Evolutionary conservation across 208 protist genomes (phyloP).

Genomic region (Leishmania lainsoni): DNA sequence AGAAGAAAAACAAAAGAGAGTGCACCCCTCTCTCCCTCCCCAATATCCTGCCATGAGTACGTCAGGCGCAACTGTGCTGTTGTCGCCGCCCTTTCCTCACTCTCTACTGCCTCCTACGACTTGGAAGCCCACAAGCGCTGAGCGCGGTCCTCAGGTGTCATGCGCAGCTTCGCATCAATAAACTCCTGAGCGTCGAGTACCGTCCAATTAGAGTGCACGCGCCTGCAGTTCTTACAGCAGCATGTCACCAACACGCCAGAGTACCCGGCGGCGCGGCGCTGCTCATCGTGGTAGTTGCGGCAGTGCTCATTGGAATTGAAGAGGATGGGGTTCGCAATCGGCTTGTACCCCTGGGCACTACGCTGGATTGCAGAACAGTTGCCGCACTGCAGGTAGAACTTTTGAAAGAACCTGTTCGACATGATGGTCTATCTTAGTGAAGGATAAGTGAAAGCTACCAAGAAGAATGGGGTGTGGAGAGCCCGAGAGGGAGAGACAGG

Average conservation of each 20-base stretch:
- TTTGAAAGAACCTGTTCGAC: constrained; percentile 85
- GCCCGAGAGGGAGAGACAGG: no score
- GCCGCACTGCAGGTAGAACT: constrained; percentile 78
- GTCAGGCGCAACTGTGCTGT: neutral
- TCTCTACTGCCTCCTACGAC: neutral
- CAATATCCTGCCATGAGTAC: neutral
- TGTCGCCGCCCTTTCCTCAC: neutral
- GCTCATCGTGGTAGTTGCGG: constrained; percentile 78
- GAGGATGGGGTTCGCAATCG: constrained; percentile 87
- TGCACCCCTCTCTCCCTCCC: neutral
- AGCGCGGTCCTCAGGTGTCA: constrained; percentile 48
- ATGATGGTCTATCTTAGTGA: constrained; percentile 17
- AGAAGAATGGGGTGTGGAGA: neutral
- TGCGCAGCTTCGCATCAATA: constrained; percentile 65
- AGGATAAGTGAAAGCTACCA: neutral
- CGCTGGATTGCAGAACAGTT: constrained; percentile 70
- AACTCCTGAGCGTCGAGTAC: constrained; percentile 74
- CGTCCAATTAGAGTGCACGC: constrained; percentile 77
- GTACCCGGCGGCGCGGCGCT: constrained; percentile 63
- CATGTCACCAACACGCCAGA: constrained; percentile 59
- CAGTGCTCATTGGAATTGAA: constrained; percentile 87
- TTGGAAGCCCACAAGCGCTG: constrained; percentile 30
- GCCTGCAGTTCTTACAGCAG: constrained; percentile 65
- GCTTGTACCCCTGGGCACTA: constrained; percentile 71
- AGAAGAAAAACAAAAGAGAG: neutral